Evolutionary conservation across 73 alveolate species (phyloP).

Genomic region (Uronychia binucleata): DNA sequence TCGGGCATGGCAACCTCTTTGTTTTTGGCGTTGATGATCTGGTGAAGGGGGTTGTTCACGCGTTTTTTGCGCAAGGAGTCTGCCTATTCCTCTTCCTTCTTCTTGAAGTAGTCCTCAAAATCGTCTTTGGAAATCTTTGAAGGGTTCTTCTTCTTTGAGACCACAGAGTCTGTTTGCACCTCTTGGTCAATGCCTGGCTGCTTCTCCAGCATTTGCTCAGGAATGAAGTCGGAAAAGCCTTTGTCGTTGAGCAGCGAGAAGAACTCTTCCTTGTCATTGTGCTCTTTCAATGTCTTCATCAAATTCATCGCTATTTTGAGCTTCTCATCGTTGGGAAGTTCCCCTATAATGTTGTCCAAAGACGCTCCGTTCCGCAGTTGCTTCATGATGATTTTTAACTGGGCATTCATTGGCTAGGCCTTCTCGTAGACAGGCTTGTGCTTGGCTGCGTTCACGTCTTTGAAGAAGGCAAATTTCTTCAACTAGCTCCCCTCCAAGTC

Average conservation of each 20-base stretch:
- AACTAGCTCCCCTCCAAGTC: not conserved
- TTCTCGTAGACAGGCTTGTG: no score
- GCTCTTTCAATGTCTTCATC: not conserved
- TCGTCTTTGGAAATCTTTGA: not conserved
- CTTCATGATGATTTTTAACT: no score
- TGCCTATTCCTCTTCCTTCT: not conserved
- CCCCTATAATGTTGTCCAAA: no score
- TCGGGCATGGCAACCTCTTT: constrained; percentile 27
- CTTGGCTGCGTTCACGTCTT: not conserved
- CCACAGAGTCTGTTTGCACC: not conserved
- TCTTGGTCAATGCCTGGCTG: not conserved
- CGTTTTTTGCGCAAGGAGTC: not conserved
- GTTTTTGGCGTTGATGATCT: not conserved
- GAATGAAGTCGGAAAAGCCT: not conserved
- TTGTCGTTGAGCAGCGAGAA: not conserved
- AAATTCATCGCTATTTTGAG: not conserved
- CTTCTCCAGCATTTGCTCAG: not conserved
- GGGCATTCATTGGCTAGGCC: no score
- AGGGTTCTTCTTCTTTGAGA: not conserved
- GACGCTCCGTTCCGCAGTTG: no score
- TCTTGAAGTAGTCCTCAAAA: not conserved
- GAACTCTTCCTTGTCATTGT: not conserved
- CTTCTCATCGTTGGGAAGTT: no score
- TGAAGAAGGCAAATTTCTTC: not conserved
- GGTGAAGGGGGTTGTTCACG: not conserved